Conservation (phyloP, 139 green algal genomes). For the Auxenochlorella protothecoides region DNA sequence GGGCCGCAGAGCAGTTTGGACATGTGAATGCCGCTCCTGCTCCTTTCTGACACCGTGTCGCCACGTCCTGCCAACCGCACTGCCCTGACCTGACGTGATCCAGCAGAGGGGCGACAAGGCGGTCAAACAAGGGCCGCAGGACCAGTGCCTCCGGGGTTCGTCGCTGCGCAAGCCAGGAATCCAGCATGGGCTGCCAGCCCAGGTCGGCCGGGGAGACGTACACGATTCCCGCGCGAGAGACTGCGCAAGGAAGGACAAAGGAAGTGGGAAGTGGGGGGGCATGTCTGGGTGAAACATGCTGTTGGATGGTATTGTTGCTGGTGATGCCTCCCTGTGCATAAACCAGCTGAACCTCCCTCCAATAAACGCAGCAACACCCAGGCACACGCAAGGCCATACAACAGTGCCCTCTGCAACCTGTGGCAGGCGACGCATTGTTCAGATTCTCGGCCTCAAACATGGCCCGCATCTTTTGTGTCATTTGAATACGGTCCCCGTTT, state of each 20-base stretch:
- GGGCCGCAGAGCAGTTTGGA: no score
- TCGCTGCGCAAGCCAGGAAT: constrained; percentile 58
- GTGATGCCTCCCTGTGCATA: no score
- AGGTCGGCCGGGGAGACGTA: constrained; percentile 86
- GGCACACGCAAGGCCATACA: background rate
- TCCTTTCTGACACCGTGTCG: background rate
- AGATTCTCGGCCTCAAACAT: constrained; percentile 95
- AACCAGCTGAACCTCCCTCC: no score
- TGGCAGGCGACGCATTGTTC: constrained; percentile 87
- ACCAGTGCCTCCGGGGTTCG: constrained; percentile 30
- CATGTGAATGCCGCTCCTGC: no score
- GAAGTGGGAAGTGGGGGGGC: no score
- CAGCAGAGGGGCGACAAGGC: constrained; percentile 67
- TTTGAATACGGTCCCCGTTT: constrained; percentile 92
- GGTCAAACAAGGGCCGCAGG: constrained; percentile 68
- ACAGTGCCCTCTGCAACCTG: constrained; percentile 12
- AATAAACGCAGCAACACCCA: background rate
- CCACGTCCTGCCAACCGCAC: background rate
- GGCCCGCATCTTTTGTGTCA: constrained; percentile 83
- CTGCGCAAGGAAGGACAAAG: background rate
- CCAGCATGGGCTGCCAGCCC: constrained; percentile 75
- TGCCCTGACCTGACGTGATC: constrained; percentile 42
- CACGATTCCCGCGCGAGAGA: constrained; percentile 79
- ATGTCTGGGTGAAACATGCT: no score
- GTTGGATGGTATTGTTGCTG: no score